Evolutionary conservation across 805 yeast genomes (phyloP).

Genomic region (Kazachstania psychrophila): DNA sequence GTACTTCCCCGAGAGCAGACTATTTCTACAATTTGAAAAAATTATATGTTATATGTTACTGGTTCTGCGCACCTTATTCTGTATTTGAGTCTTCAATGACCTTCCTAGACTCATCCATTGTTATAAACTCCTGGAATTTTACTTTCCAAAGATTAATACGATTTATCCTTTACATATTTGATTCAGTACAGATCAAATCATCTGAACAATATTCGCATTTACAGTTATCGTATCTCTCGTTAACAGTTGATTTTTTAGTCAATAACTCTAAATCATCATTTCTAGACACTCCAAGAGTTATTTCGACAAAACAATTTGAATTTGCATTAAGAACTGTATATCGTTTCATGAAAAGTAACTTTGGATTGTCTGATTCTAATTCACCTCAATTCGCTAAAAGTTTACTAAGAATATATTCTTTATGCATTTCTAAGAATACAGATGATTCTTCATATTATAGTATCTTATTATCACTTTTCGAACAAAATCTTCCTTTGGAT

Average conservation of each 20-base stretch:
- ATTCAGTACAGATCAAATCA: constrained; percentile 9
- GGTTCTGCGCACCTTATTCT: constrained; percentile 14
- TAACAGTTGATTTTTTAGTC: constrained; percentile 12
- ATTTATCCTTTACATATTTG: constrained; percentile 18
- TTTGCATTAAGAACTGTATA: constrained; percentile 13
- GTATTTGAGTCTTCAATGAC: constrained; percentile 11
- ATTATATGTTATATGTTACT: constrained; percentile 17
- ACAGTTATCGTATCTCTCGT: constrained; percentile 12
- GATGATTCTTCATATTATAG: neutral
- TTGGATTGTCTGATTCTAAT: constrained; percentile 3
- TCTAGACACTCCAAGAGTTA: constrained; percentile 1
- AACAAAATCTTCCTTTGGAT: constrained; percentile 13
- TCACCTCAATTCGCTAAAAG: constrained; percentile 12
- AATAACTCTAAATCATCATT: constrained; percentile 4
- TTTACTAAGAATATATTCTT: constrained; percentile 17
- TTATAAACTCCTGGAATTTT: constrained; percentile 18
- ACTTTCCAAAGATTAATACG: constrained; percentile 21
- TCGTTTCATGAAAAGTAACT: constrained; percentile 10
- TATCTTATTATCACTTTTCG: constrained; percentile 10
- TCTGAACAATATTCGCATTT: constrained; percentile 7
- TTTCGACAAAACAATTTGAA: constrained; percentile 12
- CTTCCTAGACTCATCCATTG: constrained; percentile 13
- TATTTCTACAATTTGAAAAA: constrained; percentile 9
- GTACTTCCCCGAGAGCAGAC: constrained; percentile 6
- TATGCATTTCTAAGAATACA: constrained; percentile 7